Conservation (phyloP, 306 rosid species). For the Trifolium fragiferum region DNA sequence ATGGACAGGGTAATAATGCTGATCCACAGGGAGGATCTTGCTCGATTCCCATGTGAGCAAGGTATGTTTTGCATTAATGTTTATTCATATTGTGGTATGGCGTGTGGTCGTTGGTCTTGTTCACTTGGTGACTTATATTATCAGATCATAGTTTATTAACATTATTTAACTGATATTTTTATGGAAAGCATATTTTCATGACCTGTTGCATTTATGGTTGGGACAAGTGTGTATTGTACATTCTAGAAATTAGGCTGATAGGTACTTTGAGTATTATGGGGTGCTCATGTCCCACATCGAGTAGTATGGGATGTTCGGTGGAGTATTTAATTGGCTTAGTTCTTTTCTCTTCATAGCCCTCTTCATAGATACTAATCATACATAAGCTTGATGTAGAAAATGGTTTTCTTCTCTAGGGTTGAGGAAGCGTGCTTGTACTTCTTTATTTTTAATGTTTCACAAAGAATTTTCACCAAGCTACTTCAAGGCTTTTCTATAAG, state of each 20-base stretch:
- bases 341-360: too few species aligned
- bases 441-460: background rate
- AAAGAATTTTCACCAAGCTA: background rate
- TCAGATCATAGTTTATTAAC: constrained; percentile 10
- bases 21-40: constrained; percentile 98
- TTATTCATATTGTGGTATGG: constrained; percentile 8
- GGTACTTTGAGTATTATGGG: too few species aligned
- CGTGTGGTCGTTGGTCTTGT: constrained; percentile 26
- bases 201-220: constrained; percentile 26
- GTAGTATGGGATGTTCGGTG: too few species aligned
- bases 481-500: background rate
- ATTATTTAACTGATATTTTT: constrained; percentile 12
- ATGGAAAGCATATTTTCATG: constrained; percentile 29
- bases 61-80: constrained; percentile 55
- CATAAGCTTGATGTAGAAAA: background rate
- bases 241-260: too few species aligned
- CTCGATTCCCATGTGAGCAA: constrained; percentile 90
- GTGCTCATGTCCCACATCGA: too few species aligned
- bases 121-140: constrained; percentile 14
- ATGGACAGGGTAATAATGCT: constrained; percentile 91
- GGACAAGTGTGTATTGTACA: background rate
- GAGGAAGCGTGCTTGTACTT: background rate
- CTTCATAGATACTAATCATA: background rate
- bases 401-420: background rate
- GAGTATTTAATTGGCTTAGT: too few species aligned